Evolutionary conservation across 257 asterid species (phyloP).

Genomic region (Solanum virginianum): DNA sequence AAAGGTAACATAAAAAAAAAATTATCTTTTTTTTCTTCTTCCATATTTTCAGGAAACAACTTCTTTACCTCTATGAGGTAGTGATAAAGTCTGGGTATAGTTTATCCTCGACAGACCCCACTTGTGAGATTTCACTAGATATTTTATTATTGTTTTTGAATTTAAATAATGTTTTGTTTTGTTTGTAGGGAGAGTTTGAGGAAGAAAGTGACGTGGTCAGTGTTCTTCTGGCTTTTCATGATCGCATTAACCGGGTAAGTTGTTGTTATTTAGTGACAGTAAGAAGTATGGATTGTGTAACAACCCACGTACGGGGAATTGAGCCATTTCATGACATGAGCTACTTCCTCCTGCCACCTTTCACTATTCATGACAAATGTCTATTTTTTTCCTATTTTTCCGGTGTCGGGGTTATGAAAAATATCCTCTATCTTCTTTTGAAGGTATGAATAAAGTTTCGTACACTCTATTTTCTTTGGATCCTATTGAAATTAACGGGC

Average conservation of each 20-base stretch:
- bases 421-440: too few relatives aligned
- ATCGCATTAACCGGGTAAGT: conserved; percentile 55
- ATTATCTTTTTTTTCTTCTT: neutral
- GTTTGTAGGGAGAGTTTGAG: conserved; percentile 20
- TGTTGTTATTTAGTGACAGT: neutral
- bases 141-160: neutral
- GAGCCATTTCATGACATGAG: neutral
- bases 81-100: too few relatives aligned
- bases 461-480: too few relatives aligned
- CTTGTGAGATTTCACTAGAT: too few relatives aligned
- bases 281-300: neutral
- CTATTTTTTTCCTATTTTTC: too few relatives aligned
- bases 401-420: too few relatives aligned
- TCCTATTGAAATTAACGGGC: too few relatives aligned
- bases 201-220: conserved; percentile 15
- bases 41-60: neutral
- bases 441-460: too few relatives aligned
- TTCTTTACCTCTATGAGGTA: too few relatives aligned
- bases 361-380: neutral
- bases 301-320: neutral
- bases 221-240: conserved; percentile 34
- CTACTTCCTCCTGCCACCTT: neutral
- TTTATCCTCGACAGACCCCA: accelerated
- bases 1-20: conserved; percentile 21
- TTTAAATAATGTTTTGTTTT: neutral